Conservation (phyloP, 371 early-diverging fungal genomes). For the Mortierella sp. region DNA sequence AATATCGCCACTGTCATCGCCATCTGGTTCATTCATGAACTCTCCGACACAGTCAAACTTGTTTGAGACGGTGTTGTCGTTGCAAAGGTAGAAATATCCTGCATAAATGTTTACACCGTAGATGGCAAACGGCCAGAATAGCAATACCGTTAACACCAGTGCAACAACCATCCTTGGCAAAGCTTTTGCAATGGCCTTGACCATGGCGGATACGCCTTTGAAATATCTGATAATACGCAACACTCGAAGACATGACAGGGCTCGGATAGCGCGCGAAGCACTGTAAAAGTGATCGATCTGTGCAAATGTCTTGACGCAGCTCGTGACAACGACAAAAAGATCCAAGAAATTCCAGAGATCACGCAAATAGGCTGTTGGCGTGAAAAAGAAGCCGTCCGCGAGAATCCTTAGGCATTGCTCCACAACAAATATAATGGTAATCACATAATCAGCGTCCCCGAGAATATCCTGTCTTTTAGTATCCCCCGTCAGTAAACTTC, state of each 20-base stretch:
- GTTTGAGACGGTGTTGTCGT: slow-evolving; percentile 45
- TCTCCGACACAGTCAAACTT: slow-evolving; percentile 58
- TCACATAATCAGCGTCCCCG: slow-evolving; percentile 51
- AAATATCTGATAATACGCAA: slow-evolving; percentile 63
- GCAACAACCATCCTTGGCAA: slow-evolving; percentile 66
- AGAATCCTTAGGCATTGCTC: slow-evolving; percentile 60
- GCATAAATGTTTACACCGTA: slow-evolving; percentile 66
- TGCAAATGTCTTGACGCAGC: slow-evolving; percentile 61
- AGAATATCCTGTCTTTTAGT: slow-evolving; percentile 31
- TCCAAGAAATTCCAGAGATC: slow-evolving; percentile 64
- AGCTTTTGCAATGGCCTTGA: slow-evolving; percentile 62
- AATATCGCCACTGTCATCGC: slow-evolving; percentile 53
- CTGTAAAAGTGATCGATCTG: slow-evolving; percentile 61
- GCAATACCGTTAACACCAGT: slow-evolving; percentile 57
- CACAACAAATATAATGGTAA: slow-evolving; percentile 57
- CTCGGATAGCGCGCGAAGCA: slow-evolving; percentile 62
- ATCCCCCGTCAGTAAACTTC: slow-evolving; percentile 22
- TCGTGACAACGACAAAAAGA: slow-evolving; percentile 49
- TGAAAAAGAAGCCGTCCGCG: slow-evolving; percentile 61
- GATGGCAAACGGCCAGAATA: slow-evolving; percentile 67
- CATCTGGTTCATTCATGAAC: slow-evolving; percentile 54
- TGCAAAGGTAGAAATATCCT: slow-evolving; percentile 61
- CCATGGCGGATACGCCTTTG: slow-evolving; percentile 61
- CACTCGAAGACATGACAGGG: slow-evolving; percentile 60
- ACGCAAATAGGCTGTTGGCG: slow-evolving; percentile 63